These are phyloP conservation scores for Aspergillus panamensis DNA, from an alignment of 495 filamentous ascomycete genomes.

Conservation along the genomic window DNA sequence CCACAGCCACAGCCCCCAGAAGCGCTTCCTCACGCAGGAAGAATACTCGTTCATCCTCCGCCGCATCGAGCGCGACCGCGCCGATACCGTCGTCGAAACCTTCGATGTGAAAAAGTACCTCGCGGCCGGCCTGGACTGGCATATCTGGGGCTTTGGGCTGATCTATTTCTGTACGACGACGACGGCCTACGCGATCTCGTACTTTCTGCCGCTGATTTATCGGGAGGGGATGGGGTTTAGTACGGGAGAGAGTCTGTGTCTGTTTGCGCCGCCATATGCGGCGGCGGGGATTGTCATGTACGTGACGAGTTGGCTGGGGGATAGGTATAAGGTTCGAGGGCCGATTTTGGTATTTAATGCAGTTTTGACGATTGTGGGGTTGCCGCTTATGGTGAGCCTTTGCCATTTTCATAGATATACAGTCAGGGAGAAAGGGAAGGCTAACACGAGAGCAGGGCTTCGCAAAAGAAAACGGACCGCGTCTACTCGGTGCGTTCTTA, in stretches of 20 bases:
- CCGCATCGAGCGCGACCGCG: constrained; percentile 37
- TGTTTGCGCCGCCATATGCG: constrained; percentile 43
- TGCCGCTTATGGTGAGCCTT: constrained; percentile 36
- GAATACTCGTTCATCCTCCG: constrained; percentile 37
- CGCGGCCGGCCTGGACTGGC: constrained; percentile 26
- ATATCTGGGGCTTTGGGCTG: constrained; percentile 41
- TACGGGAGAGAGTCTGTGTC: constrained; percentile 37
- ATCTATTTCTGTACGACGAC: constrained; percentile 44
- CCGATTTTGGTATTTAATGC: constrained; percentile 50
- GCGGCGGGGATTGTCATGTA: constrained; percentile 37
- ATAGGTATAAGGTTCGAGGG: constrained; percentile 48
- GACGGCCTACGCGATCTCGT: constrained; percentile 47
- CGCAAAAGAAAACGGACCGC: constrained; percentile 35
- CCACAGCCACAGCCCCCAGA: no score
- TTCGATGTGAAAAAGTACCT: constrained; percentile 34
- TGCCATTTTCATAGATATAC: no score
- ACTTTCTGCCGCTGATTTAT: constrained; percentile 53
- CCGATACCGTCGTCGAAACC: constrained; percentile 28
- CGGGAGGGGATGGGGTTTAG: constrained; percentile 45
- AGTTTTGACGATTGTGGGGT: constrained; percentile 36
- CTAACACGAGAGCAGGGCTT: constrained; percentile 33
- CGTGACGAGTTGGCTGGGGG: constrained; percentile 39
- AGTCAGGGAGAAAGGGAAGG: no score
- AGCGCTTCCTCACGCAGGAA: constrained; percentile 37
- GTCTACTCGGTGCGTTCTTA: constrained; percentile 60